phyloP scores from a whole-genome alignment of 2,329 filamentous ascomycete genomes.

The Fusarium clavum region DNA sequence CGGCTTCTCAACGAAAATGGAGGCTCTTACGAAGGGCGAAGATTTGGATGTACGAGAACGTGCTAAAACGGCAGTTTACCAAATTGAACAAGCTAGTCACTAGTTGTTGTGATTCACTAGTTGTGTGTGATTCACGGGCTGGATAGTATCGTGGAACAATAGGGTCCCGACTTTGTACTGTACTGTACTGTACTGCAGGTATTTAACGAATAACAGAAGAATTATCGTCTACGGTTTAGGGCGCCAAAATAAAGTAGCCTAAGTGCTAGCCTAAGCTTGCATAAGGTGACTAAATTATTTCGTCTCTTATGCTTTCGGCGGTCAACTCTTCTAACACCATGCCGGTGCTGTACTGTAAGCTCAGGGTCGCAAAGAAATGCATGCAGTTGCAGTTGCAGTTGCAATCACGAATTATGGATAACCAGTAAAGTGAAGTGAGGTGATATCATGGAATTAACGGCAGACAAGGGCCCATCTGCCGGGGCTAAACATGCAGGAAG shows the following conservation, averaged over 20 bases:
- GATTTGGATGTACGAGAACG: conserved; percentile 87
- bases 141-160: no score
- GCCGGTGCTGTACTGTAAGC: not conserved
- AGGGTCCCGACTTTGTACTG: no score
- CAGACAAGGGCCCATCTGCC: conserved; percentile 31
- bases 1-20: conserved; percentile 76
- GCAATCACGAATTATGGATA: not conserved
- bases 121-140: not conserved
- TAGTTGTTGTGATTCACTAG: conserved; percentile 16
- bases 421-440: not conserved
- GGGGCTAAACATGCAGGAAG: conserved; percentile 25
- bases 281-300: no score
- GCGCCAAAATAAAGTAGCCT: no score
- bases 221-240: no score
- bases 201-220: no score
- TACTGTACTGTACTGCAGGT: no score
- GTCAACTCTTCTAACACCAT: no score
- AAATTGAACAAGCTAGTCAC: conserved; percentile 66
- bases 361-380: not conserved
- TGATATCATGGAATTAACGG: conserved; percentile 35
- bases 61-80: conserved; percentile 81
- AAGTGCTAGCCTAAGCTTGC: no score
- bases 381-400: conserved; percentile 1
- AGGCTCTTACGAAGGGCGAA: conserved; percentile 72
- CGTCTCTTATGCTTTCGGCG: no score